A percentile compares a stretch with the other conserved stretches of the same genome.
Conservation (phyloP, 176 grass and related monocot genomes). For the Puccinellia tenuiflora region DNA sequence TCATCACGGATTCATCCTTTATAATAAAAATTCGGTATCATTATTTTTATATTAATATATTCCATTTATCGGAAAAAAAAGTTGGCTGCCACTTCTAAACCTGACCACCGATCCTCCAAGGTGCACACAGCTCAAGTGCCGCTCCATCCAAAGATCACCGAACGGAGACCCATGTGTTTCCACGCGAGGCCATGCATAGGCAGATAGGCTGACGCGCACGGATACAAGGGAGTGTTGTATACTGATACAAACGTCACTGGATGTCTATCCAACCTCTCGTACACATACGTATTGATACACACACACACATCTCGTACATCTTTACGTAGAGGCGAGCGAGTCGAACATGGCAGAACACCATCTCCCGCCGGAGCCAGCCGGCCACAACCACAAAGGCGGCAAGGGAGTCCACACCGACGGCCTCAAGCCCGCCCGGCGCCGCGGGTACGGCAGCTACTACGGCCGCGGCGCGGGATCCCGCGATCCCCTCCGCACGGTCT, state of each 20-base stretch:
- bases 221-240: background rate
- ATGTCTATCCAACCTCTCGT: background rate
- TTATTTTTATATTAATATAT: too few relatives aligned
- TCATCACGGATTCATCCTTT: too few relatives aligned
- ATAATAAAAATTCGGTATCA: too few relatives aligned
- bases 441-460: background rate
- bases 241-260: background rate
- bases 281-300: background rate
- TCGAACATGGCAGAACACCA: constrained; percentile 25
- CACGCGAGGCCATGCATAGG: background rate
- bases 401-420: constrained; percentile 26
- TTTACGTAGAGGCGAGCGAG: too few relatives aligned
- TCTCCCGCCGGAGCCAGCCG: constrained; percentile 33
- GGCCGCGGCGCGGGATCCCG: background rate
- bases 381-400: background rate
- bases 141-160: constrained; percentile 4
- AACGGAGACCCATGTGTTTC: background rate
- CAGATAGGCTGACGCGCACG: background rate
- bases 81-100: background rate
- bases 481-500: constrained; percentile 1
- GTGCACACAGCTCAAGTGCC: background rate
- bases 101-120: background rate
- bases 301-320: too few relatives aligned
- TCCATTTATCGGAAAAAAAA: too few relatives aligned
- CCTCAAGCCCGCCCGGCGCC: constrained; percentile 15